Percentiles rank a stretch among this genome's conserved stretches.
phyloP scores from a whole-genome alignment of 2,329 filamentous ascomycete species.

The Claviceps sp. region DNA sequence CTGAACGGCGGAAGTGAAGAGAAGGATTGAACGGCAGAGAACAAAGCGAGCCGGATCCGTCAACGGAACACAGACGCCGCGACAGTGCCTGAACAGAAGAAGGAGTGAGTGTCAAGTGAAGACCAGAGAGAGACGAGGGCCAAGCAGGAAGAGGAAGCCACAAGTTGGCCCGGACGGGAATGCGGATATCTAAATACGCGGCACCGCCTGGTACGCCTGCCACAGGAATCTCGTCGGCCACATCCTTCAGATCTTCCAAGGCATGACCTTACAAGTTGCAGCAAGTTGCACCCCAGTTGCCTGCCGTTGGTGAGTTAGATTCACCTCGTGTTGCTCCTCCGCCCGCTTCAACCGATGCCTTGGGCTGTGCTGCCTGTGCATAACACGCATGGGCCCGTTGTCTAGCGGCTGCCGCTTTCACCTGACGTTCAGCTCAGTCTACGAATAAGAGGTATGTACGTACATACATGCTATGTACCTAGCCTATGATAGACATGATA shows the following conservation, averaged over 20 bases:
- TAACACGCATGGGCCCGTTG: too few relatives aligned
- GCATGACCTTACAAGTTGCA: too few relatives aligned
- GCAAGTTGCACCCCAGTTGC: too few relatives aligned
- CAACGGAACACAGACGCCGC: conserved; percentile 1
- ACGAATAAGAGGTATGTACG: too few relatives aligned
- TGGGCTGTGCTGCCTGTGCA: too few relatives aligned
- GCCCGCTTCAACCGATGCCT: too few relatives aligned
- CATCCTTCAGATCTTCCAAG: background rate
- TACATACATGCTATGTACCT: too few relatives aligned
- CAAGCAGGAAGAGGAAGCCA: background rate
- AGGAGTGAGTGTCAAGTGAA: background rate
- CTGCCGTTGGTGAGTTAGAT: too few relatives aligned
- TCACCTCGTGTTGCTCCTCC: too few relatives aligned
- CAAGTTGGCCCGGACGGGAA: conserved; percentile 4
- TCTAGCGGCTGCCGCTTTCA: too few relatives aligned
- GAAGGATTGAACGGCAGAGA: conserved; percentile 19
- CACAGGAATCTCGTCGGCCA: background rate
- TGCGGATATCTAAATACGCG: conserved; percentile 10
- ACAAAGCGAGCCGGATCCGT: conserved; percentile 1
- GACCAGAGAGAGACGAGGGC: background rate
- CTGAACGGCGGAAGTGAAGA: background rate
- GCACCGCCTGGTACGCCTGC: background rate
- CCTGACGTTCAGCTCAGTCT: too few relatives aligned
- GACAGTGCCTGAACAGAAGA: conserved; percentile 2
- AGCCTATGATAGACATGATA: too few relatives aligned